Evolutionary conservation across 495 filamentous ascomycete genomes (phyloP), one percentile per base, ranked within the genome.

Genomic region (Cercophora sp.): DNA sequence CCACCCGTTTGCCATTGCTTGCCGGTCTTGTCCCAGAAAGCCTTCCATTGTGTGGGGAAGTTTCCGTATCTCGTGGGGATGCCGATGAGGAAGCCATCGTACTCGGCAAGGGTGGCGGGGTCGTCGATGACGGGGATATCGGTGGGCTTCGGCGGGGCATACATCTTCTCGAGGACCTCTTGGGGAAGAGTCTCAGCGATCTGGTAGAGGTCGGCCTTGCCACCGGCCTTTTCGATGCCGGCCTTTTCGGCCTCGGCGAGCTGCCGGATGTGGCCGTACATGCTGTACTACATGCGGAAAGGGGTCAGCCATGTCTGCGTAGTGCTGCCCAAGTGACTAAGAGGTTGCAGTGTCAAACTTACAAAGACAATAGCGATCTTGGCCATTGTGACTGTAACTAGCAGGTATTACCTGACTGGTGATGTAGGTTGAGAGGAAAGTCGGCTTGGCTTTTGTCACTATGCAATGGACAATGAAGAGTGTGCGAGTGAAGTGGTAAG

Each of bases 21-120:
- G 62, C 89, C 89, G 22, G 87, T 87, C 69, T 79, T 76, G 77
- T 94, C 88, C 85, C 85, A 91, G 80, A 91, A 94, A 36, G 83
- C 60, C 79, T 91, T 96, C 87, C 87, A 97, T 74, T 98, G 93
- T 23, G 86, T 91, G 34, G 93, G 91, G 80, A 96, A 95, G 83
- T 96, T 99, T 68, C 93, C 93, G 75, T 88, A 99, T 51, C 93
- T 85, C n/a, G 93, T 99, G 25, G 93, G 93, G 70, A 99, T 91
- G 60, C 94, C 94, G 56, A 99, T 80, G 31, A 99, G 85, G 72
- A 99, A 85, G 65, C 77, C 93, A 65, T 97, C 91, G 75, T 93
- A 96, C 49, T 80, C 51, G 55, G 82, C 77, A n/a, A 96, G 82
- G 10, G 69, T 75, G 4, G 75, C 64, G 19, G 89, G 84, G 64